These are phyloP conservation scores for Effrenium voratum DNA, from an alignment of 73 alveolate species.

Conservation along the genomic window DNA sequence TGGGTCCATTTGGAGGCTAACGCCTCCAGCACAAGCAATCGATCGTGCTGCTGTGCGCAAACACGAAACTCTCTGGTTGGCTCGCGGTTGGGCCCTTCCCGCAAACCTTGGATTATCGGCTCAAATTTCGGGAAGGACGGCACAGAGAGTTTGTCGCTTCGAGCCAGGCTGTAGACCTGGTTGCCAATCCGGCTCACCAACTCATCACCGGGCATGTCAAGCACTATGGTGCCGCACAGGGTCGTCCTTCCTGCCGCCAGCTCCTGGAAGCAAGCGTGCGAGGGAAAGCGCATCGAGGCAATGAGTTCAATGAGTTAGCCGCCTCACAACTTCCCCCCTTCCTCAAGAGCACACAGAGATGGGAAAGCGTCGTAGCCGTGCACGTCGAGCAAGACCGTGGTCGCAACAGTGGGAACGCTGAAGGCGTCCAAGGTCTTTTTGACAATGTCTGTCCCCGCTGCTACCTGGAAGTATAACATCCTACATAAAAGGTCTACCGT, in stretches of 20 bases:
- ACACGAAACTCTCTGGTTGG: not conserved
- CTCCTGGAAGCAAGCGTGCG: not conserved
- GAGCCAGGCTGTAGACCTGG: not conserved
- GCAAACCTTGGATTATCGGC: not conserved
- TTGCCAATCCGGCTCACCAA: not conserved
- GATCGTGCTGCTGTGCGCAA: not conserved
- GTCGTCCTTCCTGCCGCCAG: not conserved
- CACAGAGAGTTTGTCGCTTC: not conserved
- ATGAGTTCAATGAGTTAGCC: too few relatives aligned
- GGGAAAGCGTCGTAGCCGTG: too few relatives aligned
- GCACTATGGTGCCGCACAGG: not conserved
- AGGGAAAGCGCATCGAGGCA: too few relatives aligned
- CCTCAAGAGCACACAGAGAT: too few relatives aligned
- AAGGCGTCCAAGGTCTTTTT: too few relatives aligned
- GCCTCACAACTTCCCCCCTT: too few relatives aligned
- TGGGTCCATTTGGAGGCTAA: not conserved
- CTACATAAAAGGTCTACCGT: too few relatives aligned
- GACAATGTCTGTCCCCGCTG: too few relatives aligned
- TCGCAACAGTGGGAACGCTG: too few relatives aligned
- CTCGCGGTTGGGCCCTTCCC: not conserved
- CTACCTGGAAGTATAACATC: too few relatives aligned
- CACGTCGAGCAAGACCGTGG: too few relatives aligned
- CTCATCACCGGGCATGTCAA: not conserved
- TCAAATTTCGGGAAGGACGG: conserved; percentile 2
- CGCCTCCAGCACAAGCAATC: not conserved